Percentiles rank a stretch among this genome's conserved stretches.
These are phyloP conservation scores for Sclerotinia glacialis DNA, from an alignment of 2,329 filamentous ascomycete species.

Conservation along the genomic window DNA sequence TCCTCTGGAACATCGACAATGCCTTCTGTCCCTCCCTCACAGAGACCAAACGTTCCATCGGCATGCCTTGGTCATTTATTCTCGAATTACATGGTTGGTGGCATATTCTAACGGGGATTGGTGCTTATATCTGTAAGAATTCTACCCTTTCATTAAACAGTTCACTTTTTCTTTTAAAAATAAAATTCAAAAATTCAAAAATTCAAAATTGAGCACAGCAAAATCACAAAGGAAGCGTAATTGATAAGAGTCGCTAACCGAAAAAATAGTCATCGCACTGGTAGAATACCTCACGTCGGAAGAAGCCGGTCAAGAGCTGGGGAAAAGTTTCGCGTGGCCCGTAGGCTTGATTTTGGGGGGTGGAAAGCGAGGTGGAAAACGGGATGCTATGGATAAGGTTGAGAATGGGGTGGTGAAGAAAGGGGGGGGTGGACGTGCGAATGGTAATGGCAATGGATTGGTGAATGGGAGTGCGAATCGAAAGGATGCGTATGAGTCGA, in stretches of 20 bases:
- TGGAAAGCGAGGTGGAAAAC: no score
- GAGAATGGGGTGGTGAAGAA: not conserved
- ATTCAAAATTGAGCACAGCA: no score
- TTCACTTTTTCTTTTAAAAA: no score
- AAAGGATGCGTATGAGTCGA: constrained; percentile 2
- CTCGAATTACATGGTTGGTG: constrained; percentile 63
- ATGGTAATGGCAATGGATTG: no score
- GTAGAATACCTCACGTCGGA: constrained; percentile 40
- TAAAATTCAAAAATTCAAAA: no score
- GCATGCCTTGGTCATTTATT: constrained; percentile 54
- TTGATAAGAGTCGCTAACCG: constrained; percentile 9
- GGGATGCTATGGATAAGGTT: no score
- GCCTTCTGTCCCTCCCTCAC: constrained; percentile 51
- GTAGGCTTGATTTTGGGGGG: constrained; percentile 28
- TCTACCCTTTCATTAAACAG: not conserved
- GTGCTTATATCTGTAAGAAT: constrained; percentile 43
- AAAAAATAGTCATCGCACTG: constrained; percentile 36
- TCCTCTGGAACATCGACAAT: constrained; percentile 57
- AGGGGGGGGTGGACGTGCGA: not conserved
- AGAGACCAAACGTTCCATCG: constrained; percentile 45
- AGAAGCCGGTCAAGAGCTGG: constrained; percentile 36
- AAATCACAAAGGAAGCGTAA: no score
- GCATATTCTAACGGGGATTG: constrained; percentile 58
- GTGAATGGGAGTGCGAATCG: constrained; percentile 11
- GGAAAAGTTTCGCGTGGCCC: constrained; percentile 36